A percentile compares a stretch with the other conserved stretches of the same genome.
phyloP scores from a whole-genome alignment of 164 flowering plant species.

The Houttuynia cordata region DNA sequence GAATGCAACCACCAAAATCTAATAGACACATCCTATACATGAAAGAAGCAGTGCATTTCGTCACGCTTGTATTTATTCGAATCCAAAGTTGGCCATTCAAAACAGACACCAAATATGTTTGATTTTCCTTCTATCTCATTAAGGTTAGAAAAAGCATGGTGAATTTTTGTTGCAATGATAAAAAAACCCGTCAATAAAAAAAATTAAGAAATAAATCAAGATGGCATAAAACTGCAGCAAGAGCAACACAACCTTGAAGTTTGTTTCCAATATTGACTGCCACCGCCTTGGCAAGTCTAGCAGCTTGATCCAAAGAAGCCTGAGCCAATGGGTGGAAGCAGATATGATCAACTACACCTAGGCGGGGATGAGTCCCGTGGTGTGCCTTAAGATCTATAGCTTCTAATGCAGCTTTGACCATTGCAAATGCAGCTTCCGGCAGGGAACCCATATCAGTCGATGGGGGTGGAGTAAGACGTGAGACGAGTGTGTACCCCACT shows the following conservation, averaged over 20 bases:
- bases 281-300: slow-evolving; percentile 50
- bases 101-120: too few species aligned
- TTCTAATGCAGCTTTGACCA: slow-evolving; percentile 49
- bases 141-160: too few species aligned
- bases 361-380: slow-evolving; percentile 62
- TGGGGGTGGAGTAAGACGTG: slow-evolving; percentile 27
- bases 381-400: slow-evolving; percentile 51
- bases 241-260: slow-evolving; percentile 43
- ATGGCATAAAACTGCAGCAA: background rate
- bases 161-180: too few species aligned
- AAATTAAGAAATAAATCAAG: too few species aligned
- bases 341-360: slow-evolving; percentile 69
- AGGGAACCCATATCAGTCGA: slow-evolving; percentile 34
- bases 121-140: too few species aligned
- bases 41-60: too few species aligned
- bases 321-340: slow-evolving; percentile 60
- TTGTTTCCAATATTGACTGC: slow-evolving; percentile 49
- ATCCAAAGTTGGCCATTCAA: too few species aligned
- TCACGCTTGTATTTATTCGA: too few species aligned
- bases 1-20: background rate
- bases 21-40: background rate
- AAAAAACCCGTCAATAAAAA: background rate
- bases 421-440: slow-evolving; percentile 41
- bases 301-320: slow-evolving; percentile 58
- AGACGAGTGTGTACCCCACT: slow-evolving; percentile 46